Conservation (phyloP, 2,329 filamentous ascomycete species). For the Tolypocladium tundrense region DNA sequence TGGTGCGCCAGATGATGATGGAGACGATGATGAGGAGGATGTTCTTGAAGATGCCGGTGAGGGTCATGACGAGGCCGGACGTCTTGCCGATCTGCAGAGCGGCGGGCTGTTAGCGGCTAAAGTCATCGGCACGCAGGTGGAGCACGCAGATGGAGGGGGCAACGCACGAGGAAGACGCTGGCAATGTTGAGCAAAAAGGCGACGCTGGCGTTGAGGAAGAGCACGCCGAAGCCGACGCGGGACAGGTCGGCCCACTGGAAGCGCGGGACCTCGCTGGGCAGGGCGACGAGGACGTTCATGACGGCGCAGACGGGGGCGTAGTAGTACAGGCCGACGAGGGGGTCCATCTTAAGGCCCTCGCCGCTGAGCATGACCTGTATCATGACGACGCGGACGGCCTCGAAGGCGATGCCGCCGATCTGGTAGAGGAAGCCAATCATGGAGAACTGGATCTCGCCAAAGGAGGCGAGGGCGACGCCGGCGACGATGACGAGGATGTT, state of each 20-base stretch:
- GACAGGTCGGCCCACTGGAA: conserved; percentile 59
- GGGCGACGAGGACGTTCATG: conserved; percentile 65
- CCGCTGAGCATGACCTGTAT: conserved; percentile 72
- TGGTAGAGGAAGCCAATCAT: conserved; percentile 59
- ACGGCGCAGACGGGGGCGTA: conserved; percentile 75
- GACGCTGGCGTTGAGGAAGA: conserved; percentile 64
- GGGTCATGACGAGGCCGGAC: conserved; percentile 73
- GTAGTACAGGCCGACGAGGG: conserved; percentile 81
- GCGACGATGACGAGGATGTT: conserved; percentile 42
- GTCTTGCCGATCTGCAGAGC: conserved; percentile 67
- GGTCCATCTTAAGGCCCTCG: conserved; percentile 76
- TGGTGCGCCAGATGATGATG: conserved; percentile 68
- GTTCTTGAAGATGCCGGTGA: conserved; percentile 80
- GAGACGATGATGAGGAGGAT: conserved; percentile 71
- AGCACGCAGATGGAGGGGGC: neutral
- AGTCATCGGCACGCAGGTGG: no score
- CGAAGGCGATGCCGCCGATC: conserved; percentile 65
- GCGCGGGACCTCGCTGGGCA: conserved; percentile 56
- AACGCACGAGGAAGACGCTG: conserved; percentile 72
- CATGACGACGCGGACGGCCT: conserved; percentile 75
- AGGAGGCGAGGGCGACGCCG: conserved; percentile 41
- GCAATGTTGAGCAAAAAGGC: conserved; percentile 76
- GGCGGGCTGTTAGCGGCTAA: neutral
- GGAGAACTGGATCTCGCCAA: conserved; percentile 60
- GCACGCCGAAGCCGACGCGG: conserved; percentile 51